phyloP scores from a whole-genome alignment of 768 basidiomycete genomes.

The Rhodocollybia butyracea region DNA sequence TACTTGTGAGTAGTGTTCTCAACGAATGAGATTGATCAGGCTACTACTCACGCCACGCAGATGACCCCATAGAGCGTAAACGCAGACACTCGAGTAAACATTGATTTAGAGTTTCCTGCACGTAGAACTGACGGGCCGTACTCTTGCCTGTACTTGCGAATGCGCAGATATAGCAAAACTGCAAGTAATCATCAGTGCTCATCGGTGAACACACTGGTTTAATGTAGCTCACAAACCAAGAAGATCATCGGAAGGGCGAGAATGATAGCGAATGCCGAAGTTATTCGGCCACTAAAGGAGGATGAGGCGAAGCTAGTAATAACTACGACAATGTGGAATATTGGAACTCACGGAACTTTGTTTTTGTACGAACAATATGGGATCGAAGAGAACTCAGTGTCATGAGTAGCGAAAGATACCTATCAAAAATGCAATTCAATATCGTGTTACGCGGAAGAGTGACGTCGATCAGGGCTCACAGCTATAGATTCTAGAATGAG shows the following conservation, averaged over 20 bases:
- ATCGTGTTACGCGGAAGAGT: neutral
- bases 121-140: neutral
- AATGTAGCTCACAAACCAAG: neutral
- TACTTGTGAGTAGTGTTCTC: too few species aligned
- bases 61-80: constrained; percentile 1
- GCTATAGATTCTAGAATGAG: neutral
- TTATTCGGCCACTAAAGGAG: neutral
- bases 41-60: neutral
- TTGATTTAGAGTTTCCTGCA: neutral
- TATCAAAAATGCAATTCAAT: neutral
- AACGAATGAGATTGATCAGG: neutral
- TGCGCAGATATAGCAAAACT: neutral
- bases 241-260: neutral
- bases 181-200: neutral
- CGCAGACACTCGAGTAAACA: constrained; percentile 3
- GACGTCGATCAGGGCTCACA: neutral
- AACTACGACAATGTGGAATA: neutral
- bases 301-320: neutral
- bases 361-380: constrained; percentile 1
- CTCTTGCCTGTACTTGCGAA: constrained; percentile 2
- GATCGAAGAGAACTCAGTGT: neutral
- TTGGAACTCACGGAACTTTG: neutral
- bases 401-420: neutral
- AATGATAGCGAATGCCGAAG: neutral
- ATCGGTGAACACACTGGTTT: neutral